Base-by-base conservation (phyloP, 1,139 yeast species). In the Meyerozyma sp. region DNA sequence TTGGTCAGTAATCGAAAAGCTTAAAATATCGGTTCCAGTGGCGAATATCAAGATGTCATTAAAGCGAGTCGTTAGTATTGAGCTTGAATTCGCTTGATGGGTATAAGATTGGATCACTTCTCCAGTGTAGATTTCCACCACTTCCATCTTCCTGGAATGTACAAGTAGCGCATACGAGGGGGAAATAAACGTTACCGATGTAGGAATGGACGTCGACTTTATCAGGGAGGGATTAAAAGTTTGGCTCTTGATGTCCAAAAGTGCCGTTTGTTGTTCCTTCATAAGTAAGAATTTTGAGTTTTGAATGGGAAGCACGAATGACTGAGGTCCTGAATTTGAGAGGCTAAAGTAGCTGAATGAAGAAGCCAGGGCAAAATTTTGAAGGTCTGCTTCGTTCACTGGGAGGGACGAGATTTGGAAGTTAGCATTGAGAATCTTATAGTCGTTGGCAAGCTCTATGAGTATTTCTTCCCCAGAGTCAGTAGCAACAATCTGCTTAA, bases 141-240 rank as follows among this genome's bases (percentile, higher is more conserved):
- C 50, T 44, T 77, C 81, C 1, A 80, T 51, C 40, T 61, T 66
- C 44, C 72, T 72, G 35, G 62, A 55, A 41, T 67, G 66, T 2
- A 71, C 54, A 1, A 67, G 51, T n/a, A 79, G 49, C 11, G 79
- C 48, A 50, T 79, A 81, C 1, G 64, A 54, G 1, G 86, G 85
- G 36, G 62, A 55, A 40, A 77, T 58, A 38, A 61, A 63, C 8
- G 65, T 53, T 3, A 73, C 59, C 32, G 50, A 56, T 13, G 54
- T 49, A 3, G 76, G 78, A 10, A 63, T 51, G 1, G 61, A 49
- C 3, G 54, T 43, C 44, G 73, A 55, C 38, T 61, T 61, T 1
- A 65, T 53, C 8, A 53, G 57, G 13, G 65, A 57, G 5, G 57
- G 55, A 4, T 44, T 43, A 13, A 65, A 53, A 3, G 44, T 36